Percentiles rank a stretch among this genome's conserved stretches.
These are phyloP conservation scores for Fulvia fulva DNA, from an alignment of 2,329 filamentous ascomycete species.

Conservation along the genomic window DNA sequence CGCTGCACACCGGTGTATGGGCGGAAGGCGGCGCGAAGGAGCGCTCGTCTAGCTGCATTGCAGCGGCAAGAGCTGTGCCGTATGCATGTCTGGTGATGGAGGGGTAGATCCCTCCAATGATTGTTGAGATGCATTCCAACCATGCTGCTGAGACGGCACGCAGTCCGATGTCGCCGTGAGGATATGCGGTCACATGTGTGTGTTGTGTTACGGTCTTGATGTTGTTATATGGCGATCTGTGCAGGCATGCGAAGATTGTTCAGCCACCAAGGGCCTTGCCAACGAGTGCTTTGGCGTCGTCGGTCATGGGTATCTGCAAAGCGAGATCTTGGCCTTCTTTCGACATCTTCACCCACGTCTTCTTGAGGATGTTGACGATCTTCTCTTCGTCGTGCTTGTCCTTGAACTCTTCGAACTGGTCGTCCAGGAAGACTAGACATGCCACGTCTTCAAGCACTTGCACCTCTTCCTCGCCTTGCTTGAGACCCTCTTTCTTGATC, in stretches of 20 bases:
- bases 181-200: background rate
- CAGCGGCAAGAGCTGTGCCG: constrained; percentile 1
- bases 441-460: constrained; percentile 81
- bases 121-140: background rate
- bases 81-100: constrained; percentile 1
- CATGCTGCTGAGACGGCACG: background rate
- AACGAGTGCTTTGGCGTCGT: constrained; percentile 59
- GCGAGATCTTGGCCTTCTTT: constrained; percentile 60
- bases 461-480: constrained; percentile 58
- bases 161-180: background rate
- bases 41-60: constrained; percentile 4
- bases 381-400: constrained; percentile 71
- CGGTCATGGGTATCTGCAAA: constrained; percentile 62
- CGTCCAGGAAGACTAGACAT: constrained; percentile 81
- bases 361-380: constrained; percentile 64
- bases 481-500: constrained; percentile 73
- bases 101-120: background rate
- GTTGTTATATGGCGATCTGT: background rate
- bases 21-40: background rate
- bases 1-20: background rate
- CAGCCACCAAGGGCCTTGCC: constrained; percentile 53
- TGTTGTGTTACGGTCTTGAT: background rate
- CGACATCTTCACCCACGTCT: constrained; percentile 76
- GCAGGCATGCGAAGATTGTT: background rate
- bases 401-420: constrained; percentile 80